Percentiles rank a stretch among this genome's conserved stretches.
Conservation (phyloP, 495 filamentous ascomycete genomes). For the Physcia stellaris region DNA sequence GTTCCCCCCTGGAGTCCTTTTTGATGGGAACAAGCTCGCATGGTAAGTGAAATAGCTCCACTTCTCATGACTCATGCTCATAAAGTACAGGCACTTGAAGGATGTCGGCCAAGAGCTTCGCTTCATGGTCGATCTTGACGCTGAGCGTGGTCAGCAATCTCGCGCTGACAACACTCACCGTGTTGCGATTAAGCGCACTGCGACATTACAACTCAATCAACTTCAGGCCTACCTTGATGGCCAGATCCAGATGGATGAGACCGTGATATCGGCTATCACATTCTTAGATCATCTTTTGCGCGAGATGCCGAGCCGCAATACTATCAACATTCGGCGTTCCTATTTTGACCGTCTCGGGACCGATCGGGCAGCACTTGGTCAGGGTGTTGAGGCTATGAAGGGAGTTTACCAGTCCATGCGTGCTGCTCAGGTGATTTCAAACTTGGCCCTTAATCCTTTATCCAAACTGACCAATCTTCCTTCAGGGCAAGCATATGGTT, state of each 20-base stretch:
- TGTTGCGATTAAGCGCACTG: slow-evolving; percentile 39
- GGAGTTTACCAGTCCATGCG: slow-evolving; percentile 74
- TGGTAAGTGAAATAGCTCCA: slow-evolving; percentile 50
- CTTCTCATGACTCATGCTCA: too few relatives aligned
- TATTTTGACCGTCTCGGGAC: slow-evolving; percentile 46
- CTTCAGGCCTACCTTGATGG: slow-evolving; percentile 52
- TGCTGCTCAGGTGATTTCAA: slow-evolving; percentile 39
- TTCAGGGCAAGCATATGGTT: slow-evolving; percentile 40
- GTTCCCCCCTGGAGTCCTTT: slow-evolving; percentile 48
- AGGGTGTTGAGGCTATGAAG: slow-evolving; percentile 63
- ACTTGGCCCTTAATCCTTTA: neutral
- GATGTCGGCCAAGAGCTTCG: too few relatives aligned
- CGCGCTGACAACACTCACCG: slow-evolving; percentile 34
- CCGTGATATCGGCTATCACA: slow-evolving; percentile 60
- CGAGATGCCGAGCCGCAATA: slow-evolving; percentile 49
- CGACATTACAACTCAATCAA: slow-evolving; percentile 47
- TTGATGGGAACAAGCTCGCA: slow-evolving; percentile 64
- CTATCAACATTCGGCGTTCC: slow-evolving; percentile 56
- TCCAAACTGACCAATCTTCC: slow-evolving; percentile 7
- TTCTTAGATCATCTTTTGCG: slow-evolving; percentile 85
- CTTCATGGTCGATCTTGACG: slow-evolving; percentile 54
- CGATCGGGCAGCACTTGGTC: slow-evolving; percentile 29
- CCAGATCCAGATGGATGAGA: slow-evolving; percentile 40
- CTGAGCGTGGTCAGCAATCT: slow-evolving; percentile 28
- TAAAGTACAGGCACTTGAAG: too few relatives aligned